Evolutionary conservation across 305 asterid species (phyloP).

Genomic region (Fraxinus nigra): DNA sequence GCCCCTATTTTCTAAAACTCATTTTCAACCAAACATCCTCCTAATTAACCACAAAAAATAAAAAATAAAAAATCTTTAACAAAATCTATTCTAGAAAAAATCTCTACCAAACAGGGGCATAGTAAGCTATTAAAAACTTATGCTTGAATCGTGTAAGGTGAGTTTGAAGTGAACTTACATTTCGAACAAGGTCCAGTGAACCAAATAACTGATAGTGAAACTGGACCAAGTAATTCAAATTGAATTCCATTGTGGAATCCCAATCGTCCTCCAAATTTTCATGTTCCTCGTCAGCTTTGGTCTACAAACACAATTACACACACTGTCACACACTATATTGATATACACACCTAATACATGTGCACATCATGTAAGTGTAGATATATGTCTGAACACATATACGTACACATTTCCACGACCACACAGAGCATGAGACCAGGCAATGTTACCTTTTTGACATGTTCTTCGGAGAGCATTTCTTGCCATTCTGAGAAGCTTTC

Average conservation of each 20-base stretch:
- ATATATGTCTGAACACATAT: background rate
- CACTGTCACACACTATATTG: constrained; percentile 4
- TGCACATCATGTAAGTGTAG: background rate
- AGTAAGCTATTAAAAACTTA: background rate
- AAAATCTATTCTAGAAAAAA: background rate
- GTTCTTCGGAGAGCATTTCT: constrained; percentile 63
- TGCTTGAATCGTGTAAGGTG: background rate
- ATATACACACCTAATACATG: background rate
- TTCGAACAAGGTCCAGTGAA: constrained; percentile 61
- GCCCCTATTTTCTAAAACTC: background rate
- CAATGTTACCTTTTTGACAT: constrained; percentile 50
- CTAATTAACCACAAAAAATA: background rate
- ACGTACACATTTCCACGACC: background rate
- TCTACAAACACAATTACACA: constrained; percentile 31
- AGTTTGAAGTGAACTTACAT: constrained; percentile 31
- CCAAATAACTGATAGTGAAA: constrained; percentile 82
- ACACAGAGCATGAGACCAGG: constrained; percentile 3
- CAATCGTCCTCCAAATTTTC: constrained; percentile 60
- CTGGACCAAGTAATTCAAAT: constrained; percentile 59
- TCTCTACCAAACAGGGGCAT: background rate
- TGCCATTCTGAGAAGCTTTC: constrained; percentile 76
- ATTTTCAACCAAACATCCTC: background rate
- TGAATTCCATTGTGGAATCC: constrained; percentile 52
- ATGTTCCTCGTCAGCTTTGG: constrained; percentile 35
- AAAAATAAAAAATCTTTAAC: too few species aligned